Conservation (phyloP, 176 grass and related monocot genomes). For the Zoysia japonica region DNA sequence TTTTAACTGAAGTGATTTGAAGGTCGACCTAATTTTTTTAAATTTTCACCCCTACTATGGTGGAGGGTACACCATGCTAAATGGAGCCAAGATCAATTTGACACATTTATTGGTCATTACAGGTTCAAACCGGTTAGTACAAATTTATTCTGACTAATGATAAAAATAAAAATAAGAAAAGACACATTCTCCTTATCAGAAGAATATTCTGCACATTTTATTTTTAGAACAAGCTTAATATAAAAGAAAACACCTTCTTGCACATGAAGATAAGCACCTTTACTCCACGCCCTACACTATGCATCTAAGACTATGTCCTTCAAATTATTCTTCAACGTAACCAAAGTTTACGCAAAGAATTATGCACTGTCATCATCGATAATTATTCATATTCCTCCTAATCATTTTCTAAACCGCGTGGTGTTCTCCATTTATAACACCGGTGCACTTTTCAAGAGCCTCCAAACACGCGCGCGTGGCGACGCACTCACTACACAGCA, state of each 20-base stretch:
- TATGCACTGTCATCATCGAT: not conserved
- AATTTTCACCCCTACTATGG: too few relatives aligned
- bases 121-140: too few relatives aligned
- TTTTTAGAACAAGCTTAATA: not conserved
- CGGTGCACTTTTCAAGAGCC: not conserved
- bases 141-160: too few relatives aligned
- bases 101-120: too few relatives aligned
- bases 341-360: slow-evolving; percentile 4
- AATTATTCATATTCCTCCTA: slow-evolving; percentile 14
- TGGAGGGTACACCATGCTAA: too few relatives aligned
- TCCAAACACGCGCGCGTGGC: not conserved
- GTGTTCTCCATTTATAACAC: slow-evolving; percentile 7
- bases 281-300: slow-evolving; percentile 22
- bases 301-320: not conserved
- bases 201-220: not conserved
- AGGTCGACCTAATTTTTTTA: too few relatives aligned
- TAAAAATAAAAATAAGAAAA: too few relatives aligned
- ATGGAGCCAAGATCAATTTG: too few relatives aligned
- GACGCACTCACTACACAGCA: slow-evolving; percentile 8
- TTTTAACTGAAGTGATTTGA: too few relatives aligned
- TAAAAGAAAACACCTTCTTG: slow-evolving; percentile 26
- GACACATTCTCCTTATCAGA: not conserved
- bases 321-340: slow-evolving; percentile 19
- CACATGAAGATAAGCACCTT: slow-evolving; percentile 61
- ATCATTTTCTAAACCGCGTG: not conserved